These are phyloP conservation scores for Eucalyptus curtisii DNA, from an alignment of 345 rosid species.

Conservation along the genomic window DNA sequence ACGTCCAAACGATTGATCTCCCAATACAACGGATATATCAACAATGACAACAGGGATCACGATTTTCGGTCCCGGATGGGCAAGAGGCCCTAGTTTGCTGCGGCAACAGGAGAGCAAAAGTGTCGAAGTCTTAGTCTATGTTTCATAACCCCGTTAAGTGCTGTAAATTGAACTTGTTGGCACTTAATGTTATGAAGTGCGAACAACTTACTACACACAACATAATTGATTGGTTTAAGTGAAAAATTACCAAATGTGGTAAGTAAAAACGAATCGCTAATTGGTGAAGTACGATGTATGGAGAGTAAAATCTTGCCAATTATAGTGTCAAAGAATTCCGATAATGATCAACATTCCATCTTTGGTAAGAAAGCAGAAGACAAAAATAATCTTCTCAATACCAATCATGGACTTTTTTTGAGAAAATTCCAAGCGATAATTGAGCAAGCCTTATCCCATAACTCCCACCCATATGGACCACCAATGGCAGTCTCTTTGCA, in stretches of 20 bases:
- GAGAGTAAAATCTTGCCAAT: neutral
- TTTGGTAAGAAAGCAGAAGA: neutral
- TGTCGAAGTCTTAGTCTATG: neutral
- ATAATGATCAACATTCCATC: neutral
- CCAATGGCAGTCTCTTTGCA: neutral
- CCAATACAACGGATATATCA: neutral
- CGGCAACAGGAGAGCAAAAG: slow-evolving; percentile 32
- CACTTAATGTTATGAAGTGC: neutral
- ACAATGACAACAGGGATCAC: neutral
- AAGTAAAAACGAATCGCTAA: neutral
- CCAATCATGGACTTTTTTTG: neutral
- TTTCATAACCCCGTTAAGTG: neutral
- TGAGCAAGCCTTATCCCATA: neutral
- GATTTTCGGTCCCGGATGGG: neutral
- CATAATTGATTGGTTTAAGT: neutral
- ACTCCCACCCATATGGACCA: neutral
- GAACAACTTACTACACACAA: neutral
- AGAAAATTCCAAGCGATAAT: neutral
- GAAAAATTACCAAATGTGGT: neutral
- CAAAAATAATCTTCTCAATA: neutral
- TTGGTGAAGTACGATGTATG: neutral
- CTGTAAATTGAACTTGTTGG: neutral
- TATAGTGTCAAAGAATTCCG: neutral
- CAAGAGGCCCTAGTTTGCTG: slow-evolving; percentile 34
- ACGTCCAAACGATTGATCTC: neutral